Evolutionary conservation across 352 stramenopile genomes (phyloP), one percentile per base, ranked within the genome.

Genomic region (Phytophthora pseudosyringae): DNA sequence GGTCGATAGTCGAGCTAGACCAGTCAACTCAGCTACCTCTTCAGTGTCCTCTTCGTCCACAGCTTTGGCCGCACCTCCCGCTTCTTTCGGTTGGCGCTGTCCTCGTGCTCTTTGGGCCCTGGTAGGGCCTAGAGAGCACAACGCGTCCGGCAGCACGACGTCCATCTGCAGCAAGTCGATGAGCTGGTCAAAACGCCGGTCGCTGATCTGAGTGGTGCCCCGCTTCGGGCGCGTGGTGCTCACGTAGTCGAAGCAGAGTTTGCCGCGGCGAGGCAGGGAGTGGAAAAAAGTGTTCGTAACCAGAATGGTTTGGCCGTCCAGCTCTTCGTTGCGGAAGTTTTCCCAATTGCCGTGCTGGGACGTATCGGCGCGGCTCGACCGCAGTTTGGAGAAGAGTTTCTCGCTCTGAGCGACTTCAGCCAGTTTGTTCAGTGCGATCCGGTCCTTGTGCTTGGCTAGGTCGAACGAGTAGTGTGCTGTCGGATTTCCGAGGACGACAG

Each of bases 301-400:
- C 25, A 89, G 75, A 4, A 97, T 69, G 4, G 64, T 69, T 40
- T 85, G 64, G 8, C 86, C 86, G 44, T 97, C 89, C 18, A 96
- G 81, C 35, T 78, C 77, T 74, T 97, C 91, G 49, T 97, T 97
- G 40, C 91, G 82, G 50, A 97, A 98, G 63, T 97, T 97, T 61
- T 97, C 83, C 87, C 89, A 97, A 55, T 97, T 95, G 21, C 87
- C 88, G 36, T 97, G 88, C 70, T 98, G 89, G 6, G 84, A 94
- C 18, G 85, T 97, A 44, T 97, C 87, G 8, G 72, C 63, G 1
- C 79, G 74, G 4, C 70, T 64, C 3, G 76, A 91, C 3, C 71
- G 83, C 52, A 75, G 51, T 45, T 76, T 83, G 3, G 80, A 91
- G 39, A 93, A 93, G 9, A 89, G 69, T 62, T 94, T 93, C 54